Conservation (phyloP, 1,284 basidiomycete genomes). For the Mycena citricolor region DNA sequence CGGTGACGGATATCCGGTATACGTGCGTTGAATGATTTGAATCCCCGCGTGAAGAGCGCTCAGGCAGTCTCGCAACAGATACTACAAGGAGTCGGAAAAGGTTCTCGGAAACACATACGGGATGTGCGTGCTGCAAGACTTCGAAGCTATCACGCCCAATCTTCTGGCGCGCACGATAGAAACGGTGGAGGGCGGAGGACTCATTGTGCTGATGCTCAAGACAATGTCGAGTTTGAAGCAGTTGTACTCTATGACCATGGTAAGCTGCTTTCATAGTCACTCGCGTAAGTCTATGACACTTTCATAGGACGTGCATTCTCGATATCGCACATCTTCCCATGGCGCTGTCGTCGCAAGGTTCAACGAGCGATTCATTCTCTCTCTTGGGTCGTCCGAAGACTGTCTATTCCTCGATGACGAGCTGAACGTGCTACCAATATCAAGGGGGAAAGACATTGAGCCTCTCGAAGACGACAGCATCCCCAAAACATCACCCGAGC, state of each 20-base stretch:
- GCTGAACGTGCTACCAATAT: conserved; percentile 95
- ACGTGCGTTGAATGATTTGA: conserved; percentile 55
- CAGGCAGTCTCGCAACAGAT: conserved; percentile 30
- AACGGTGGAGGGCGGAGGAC: conserved; percentile 96
- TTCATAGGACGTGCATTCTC: conserved; percentile 84
- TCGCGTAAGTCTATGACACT: conserved; percentile 3
- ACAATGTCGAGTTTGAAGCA: conserved; percentile 95
- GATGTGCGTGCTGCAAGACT: conserved; percentile 97
- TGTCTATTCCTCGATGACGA: conserved; percentile 97
- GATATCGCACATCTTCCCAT: conserved; percentile 90
- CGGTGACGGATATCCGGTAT: conserved; percentile 99
- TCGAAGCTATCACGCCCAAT: conserved; percentile 98
- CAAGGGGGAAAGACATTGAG: conserved; percentile 91
- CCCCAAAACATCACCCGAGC: conserved; percentile 43
- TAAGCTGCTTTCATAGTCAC: conserved; percentile 37
- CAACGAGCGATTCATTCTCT: conserved; percentile 98
- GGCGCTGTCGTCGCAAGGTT: conserved; percentile 92
- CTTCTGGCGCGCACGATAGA: conserved; percentile 96
- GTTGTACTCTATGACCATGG: conserved; percentile 97
- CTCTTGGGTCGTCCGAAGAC: conserved; percentile 86
- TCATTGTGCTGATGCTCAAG: conserved; percentile 90
- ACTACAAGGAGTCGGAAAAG: conserved; percentile 92
- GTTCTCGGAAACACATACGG: conserved; percentile 97
- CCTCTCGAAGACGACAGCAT: conserved; percentile 55
- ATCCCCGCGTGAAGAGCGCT: too few relatives aligned